Evolutionary conservation across 2,329 filamentous ascomycete species (phyloP).

Genomic region (Thermochaetoides dissita): DNA sequence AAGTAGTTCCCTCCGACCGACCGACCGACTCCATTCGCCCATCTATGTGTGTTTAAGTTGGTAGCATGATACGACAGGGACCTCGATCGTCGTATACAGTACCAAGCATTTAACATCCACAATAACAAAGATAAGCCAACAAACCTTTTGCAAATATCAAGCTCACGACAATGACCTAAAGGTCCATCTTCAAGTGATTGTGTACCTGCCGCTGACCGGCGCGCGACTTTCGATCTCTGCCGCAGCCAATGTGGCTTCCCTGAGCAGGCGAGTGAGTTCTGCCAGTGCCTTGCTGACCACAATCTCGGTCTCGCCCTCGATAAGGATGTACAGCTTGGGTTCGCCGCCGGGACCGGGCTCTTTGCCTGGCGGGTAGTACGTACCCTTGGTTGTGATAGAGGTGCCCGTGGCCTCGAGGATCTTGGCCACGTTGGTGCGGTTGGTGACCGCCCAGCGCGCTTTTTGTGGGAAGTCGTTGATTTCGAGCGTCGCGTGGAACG

Average conservation of each 20-base stretch:
- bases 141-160: no score
- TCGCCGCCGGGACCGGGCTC: slow-evolving; percentile 60
- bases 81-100: no score
- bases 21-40: no score
- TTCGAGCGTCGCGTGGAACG: slow-evolving; percentile 91
- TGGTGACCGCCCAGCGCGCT: slow-evolving; percentile 95
- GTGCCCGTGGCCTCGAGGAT: slow-evolving; percentile 90
- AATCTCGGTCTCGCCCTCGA: slow-evolving; percentile 92
- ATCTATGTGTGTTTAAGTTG: no score
- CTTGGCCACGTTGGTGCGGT: slow-evolving; percentile 95
- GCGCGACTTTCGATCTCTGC: slow-evolving; percentile 74
- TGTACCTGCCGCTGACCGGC: slow-evolving; percentile 71
- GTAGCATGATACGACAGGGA: no score
- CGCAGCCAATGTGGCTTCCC: slow-evolving; percentile 80
- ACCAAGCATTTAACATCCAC: no score
- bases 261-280: slow-evolving; percentile 75
- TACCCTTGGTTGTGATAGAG: slow-evolving; percentile 94
- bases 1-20: no score
- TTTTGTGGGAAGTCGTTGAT: slow-evolving; percentile 99
- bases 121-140: no score
- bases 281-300: slow-evolving; percentile 81
- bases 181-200: slow-evolving; percentile 45
- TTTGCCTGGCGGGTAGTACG: slow-evolving; percentile 72
- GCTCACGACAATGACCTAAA: no score
- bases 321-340: slow-evolving; percentile 94